Base-by-base conservation (phyloP, 495 filamentous ascomycete genomes). In the Cercophora scortea region DNA sequence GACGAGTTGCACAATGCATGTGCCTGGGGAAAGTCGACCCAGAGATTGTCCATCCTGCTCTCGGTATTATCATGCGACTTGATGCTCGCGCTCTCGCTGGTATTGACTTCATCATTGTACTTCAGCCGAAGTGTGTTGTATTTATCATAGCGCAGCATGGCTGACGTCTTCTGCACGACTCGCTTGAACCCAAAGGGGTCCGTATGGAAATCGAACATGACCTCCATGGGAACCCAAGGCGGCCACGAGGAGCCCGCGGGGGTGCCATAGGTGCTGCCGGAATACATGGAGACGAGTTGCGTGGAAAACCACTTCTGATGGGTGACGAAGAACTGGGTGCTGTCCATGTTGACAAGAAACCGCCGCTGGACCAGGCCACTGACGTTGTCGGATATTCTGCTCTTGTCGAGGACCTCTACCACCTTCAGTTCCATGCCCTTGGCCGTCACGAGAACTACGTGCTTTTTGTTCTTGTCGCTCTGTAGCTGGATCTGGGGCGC, bases 381-480 rank as follows among this genome's bases (percentile, higher is more conserved):
- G 58, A 98, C 90, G 67, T 90, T 87, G 63, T 98, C 93, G 35
- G 80, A 86, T 41, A 96, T 80, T 45, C 93, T 83, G 56, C 89
- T 86, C 64, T 95, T 96, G 65, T 98, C 93, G 85, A 98, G 95
- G 54, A 98, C 91, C 49, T 95, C 91, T 10, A 98, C 80, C 15
- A 97, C 87, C 70, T 95, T 95, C 38, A 96, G 80, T 65, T 96
- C 88, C 89, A 98, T 98, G 44, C 89, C 87, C 61, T 96, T 96
- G 33, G 90, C 89, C 4, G 90, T 90, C 42, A 96, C 86, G n/a
- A 98, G 71, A 19, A 96, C 83, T 19, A 91, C 93, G 36, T 93
- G 84, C 60, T 93, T 95, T 46, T 84, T 81, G 60, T 96, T 96
- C 78, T 97, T 97, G 60, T 97, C 92, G 64, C 94, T 97, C 63